Base-by-base conservation (phyloP, 345 rosid species). In the Populus deltoides region DNA sequence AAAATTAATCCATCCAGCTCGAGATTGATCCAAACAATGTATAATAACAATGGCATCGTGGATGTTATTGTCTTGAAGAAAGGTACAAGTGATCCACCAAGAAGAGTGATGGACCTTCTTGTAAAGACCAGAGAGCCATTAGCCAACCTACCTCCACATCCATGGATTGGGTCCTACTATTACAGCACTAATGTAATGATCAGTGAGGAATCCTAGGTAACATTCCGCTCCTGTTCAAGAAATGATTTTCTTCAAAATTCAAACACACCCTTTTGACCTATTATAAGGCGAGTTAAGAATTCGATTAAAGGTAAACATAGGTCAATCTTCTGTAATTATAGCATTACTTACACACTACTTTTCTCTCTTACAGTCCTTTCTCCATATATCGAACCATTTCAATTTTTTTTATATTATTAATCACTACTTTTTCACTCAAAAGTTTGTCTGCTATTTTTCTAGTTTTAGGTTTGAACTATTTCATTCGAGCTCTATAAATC, bases 171-270 rank as follows among this genome's bases (percentile, higher is more conserved):
- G 88, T 67, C 88, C 90, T 76, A 78, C 84, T 16, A 49, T 66
- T 47, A 72, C 27, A 68, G 65, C 87, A 83, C 82, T 75, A 73
- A 71, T 24, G 73, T 11, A 68, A 59, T 66, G 75, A 13, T 63
- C 59, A 80, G 78, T 62, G 84, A 77, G 83, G 87, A 87, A 87
- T 87, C 88, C 88, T 53, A 87, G 85, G 90, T 78, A 80, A 20
- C 35, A 57, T 78, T 78, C 68, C 71, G 69, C 38, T 70, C 25
- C 79, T 33, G 11, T 3, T 33, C 15, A 53, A 68, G 69, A 49
- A 78, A 75, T 11, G 8, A 16, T 33, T 20, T 38, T 62, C 74
- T 68, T 47, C 69, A 79, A 75, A 47, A 39, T 73, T 76, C 72
- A 72, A 78, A 74, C 57, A 49, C 6, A n/a, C 5, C 27, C 45